Evolutionary conservation across 148 eudicot species (phyloP), one percentile per base, ranked within the genome.

Genomic region (Dysphania ambrosioides): DNA sequence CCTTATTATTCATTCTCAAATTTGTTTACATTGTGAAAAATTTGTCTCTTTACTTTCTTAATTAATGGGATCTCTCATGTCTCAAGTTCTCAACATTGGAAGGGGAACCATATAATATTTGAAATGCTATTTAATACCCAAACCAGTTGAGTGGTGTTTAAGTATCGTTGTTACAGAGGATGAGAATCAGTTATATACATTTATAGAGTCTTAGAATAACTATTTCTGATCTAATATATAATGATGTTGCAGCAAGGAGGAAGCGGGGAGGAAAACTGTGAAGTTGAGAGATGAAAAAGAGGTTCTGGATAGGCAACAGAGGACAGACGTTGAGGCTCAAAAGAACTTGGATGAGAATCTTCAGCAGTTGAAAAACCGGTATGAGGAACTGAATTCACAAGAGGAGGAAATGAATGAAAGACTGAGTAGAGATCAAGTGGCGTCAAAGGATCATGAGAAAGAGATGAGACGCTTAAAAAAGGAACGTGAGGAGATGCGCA

Each of bases 201-300:
- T n/a, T n/a, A n/a, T n/a, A n/a, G n/a, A n/a, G n/a, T n/a, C n/a
- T n/a, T n/a, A n/a, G n/a, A n/a, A n/a, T n/a, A n/a, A n/a, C n/a
- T n/a, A n/a, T n/a, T n/a, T n/a, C n/a, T n/a, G n/a, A n/a, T n/a
- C n/a, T n/a, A n/a, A n/a, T n/a, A n/a, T n/a, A n/a, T 68, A 56
- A 61, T 82, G 80, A 83, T 77, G 49, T 82, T 88, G 80, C 88
- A 95, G 99, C 74, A 95, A 95, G 85, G 97, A 95, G 83, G 90
- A 89, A 79, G 99, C 97, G 67, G 97, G 97, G 58, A 91, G 77
- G 87, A 89, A 84, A 86, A 95, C 97, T 73, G 87, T 89, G 36
- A 87, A 89, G 72, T 75, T 92, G 77, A 92, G 86, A 80, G 97
- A 90, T 79, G 97, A 95, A 86, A 92, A 90, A 71, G 99, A 95